Conservation (phyloP, 768 basidiomycete genomes). For the Tylopilus rubrobrunneus region DNA sequence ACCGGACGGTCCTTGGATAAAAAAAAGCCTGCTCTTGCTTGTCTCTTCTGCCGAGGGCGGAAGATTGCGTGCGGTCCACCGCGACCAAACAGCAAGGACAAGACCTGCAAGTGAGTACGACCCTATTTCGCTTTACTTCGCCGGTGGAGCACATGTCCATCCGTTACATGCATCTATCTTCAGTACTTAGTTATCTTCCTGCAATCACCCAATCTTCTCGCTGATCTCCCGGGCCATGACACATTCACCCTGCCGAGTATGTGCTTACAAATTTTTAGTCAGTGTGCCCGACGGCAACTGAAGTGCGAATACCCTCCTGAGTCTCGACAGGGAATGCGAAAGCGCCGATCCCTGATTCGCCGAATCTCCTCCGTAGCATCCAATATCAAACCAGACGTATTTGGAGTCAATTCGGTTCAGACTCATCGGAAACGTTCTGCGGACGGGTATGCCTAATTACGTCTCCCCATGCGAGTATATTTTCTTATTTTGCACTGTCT, state of each 20-base stretch:
- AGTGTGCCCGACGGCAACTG: constrained; percentile 67
- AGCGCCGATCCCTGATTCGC: constrained; percentile 35
- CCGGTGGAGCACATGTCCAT: constrained; percentile 7
- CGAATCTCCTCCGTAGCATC: constrained; percentile 25
- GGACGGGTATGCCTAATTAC: constrained; percentile 24
- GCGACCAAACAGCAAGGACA: constrained; percentile 46
- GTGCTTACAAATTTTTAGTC: constrained; percentile 42
- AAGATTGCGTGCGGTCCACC: constrained; percentile 71
- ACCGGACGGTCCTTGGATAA: constrained; percentile 25
- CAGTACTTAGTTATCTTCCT: no score
- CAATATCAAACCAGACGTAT: constrained; percentile 20
- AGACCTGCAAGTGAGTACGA: constrained; percentile 61
- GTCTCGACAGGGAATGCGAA: constrained; percentile 65
- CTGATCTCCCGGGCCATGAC: no score
- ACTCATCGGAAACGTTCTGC: constrained; percentile 26
- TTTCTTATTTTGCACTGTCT: constrained; percentile 14
- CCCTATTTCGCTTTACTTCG: neutral
- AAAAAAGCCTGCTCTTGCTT: constrained; percentile 61
- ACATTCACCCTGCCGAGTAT: no score
- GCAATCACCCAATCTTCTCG: no score
- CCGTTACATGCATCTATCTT: no score
- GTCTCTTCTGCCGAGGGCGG: constrained; percentile 61
- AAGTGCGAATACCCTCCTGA: constrained; percentile 69
- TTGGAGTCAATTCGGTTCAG: constrained; percentile 23
- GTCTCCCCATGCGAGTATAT: constrained; percentile 11